A percentile compares a stretch with the other conserved stretches of the same genome.
These are phyloP conservation scores for Cytospora schulzeri DNA, from an alignment of 2,329 filamentous ascomycete genomes.

Conservation along the genomic window DNA sequence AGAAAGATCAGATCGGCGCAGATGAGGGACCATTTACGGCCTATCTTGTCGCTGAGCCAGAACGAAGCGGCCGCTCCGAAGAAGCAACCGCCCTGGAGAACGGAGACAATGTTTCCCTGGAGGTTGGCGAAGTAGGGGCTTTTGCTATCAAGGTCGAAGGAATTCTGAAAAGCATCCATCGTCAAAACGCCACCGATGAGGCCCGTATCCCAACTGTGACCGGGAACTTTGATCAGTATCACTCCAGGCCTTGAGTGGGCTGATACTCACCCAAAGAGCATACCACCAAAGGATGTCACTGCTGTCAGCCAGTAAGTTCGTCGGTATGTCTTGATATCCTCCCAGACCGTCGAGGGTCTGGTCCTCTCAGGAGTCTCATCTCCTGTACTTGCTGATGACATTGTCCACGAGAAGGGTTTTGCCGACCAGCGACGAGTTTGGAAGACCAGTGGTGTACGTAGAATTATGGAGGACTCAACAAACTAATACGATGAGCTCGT, in stretches of 20 bases:
- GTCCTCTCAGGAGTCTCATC: constrained; percentile 2
- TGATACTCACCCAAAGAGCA: constrained; percentile 24
- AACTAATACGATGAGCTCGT: background rate
- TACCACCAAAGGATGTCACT: constrained; percentile 27
- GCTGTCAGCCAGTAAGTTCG: constrained; percentile 22
- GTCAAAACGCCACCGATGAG: constrained; percentile 28
- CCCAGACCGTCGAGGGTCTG: constrained; percentile 16
- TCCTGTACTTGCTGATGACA: constrained; percentile 9
- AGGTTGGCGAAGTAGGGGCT: constrained; percentile 24
- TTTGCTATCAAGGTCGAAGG: constrained; percentile 22
- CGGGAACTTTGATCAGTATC: background rate
- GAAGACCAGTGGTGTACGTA: background rate
- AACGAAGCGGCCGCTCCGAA: constrained; percentile 35
- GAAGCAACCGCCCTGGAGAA: constrained; percentile 27
- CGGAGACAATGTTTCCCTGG: constrained; percentile 43
- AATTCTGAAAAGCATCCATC: constrained; percentile 27
- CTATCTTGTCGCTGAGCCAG: constrained; percentile 57
- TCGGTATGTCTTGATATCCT: constrained; percentile 20
- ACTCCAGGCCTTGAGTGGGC: no score
- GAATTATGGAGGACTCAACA: background rate
- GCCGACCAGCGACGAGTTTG: background rate
- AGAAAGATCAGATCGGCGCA: constrained; percentile 22
- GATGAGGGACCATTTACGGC: constrained; percentile 24
- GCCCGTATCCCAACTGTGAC: constrained; percentile 23
- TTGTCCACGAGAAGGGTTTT: background rate